A percentile compares a stretch with the other conserved stretches of the same genome.
Conservation (phyloP, 495 filamentous ascomycete genomes). For the Viridothelium virens region DNA sequence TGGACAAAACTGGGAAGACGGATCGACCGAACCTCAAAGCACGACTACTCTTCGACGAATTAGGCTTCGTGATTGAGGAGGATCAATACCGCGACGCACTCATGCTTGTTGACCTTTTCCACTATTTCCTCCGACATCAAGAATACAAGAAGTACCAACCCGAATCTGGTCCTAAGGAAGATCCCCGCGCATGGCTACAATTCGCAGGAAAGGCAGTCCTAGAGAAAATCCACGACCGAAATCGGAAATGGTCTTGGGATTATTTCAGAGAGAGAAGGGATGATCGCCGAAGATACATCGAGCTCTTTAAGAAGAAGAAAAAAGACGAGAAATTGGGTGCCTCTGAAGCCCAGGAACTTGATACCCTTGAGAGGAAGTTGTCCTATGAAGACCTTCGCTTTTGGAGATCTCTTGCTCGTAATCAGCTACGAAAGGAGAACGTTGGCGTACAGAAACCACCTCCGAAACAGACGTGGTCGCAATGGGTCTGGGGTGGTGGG, state of each 20-base stretch:
- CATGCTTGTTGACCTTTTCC: conserved; percentile 97
- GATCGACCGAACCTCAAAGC: conserved; percentile 86
- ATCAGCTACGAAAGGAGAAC: conserved; percentile 91
- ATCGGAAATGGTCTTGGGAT: conserved; percentile 84
- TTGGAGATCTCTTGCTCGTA: conserved; percentile 89
- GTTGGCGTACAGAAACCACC: conserved; percentile 66
- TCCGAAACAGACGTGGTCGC: conserved; percentile 68
- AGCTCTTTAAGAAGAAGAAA: conserved; percentile 90
- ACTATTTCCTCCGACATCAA: conserved; percentile 95
- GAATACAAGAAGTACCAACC: conserved; percentile 93
- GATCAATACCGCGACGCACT: conserved; percentile 92
- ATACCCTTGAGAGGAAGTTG: conserved; percentile 74
- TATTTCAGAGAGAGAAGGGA: conserved; percentile 89
- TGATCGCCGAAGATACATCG: conserved; percentile 80
- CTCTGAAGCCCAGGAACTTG: conserved; percentile 62
- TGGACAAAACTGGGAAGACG: conserved; percentile 79
- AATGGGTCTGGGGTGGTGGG: conserved; percentile 71
- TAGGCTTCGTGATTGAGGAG: conserved; percentile 90
- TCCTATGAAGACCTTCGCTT: conserved; percentile 95
- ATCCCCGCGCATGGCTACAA: conserved; percentile 81
- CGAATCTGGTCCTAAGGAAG: conserved; percentile 76
- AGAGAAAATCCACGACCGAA: conserved; percentile 87
- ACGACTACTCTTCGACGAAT: conserved; percentile 83
- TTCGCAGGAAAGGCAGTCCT: conserved; percentile 86
- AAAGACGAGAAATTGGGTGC: conserved; percentile 62